A percentile compares a stretch with the other conserved stretches of the same genome.
Evolutionary conservation across 352 stramenopile species (phyloP).

Genomic region (Pythium dissotocum): DNA sequence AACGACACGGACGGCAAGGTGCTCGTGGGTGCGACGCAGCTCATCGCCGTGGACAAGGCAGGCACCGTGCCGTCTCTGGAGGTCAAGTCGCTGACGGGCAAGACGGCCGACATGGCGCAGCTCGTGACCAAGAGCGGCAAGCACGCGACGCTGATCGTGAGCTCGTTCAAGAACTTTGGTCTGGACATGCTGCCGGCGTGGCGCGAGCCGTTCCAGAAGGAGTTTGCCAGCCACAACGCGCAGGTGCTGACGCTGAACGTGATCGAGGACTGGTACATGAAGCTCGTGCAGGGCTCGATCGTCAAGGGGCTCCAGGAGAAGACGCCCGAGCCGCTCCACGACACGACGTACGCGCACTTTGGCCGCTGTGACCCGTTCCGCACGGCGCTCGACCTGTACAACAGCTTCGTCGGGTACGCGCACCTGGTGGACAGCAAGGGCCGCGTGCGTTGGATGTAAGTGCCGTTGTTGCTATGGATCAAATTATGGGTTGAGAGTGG

Average conservation of each 20-base stretch:
- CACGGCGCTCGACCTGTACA: slow-evolving; percentile 77
- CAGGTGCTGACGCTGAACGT: slow-evolving; percentile 80
- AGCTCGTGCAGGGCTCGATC: slow-evolving; percentile 74
- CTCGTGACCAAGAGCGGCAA: slow-evolving; percentile 46
- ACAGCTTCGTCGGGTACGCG: slow-evolving; percentile 86
- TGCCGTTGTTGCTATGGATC: slow-evolving; percentile 2
- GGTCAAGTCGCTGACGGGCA: slow-evolving; percentile 51
- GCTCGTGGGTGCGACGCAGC: slow-evolving; percentile 44
- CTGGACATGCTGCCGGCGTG: slow-evolving; percentile 80
- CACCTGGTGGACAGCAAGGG: slow-evolving; percentile 81
- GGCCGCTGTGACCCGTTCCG: slow-evolving; percentile 82
- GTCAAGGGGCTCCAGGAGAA: slow-evolving; percentile 56
- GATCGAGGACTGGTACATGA: slow-evolving; percentile 91
- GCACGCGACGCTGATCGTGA: slow-evolving; percentile 68
- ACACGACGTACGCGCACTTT: slow-evolving; percentile 66
- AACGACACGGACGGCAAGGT: slow-evolving; percentile 88
- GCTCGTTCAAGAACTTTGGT: slow-evolving; percentile 87
- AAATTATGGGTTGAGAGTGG: background rate
- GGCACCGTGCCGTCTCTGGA: slow-evolving; percentile 53
- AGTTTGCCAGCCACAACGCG: slow-evolving; percentile 44
- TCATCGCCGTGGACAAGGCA: slow-evolving; percentile 64
- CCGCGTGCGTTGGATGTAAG: slow-evolving; percentile 86
- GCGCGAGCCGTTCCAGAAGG: slow-evolving; percentile 59
- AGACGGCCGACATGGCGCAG: slow-evolving; percentile 50
- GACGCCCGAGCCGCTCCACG: slow-evolving; percentile 46